Evolutionary conservation across 345 rosid genomes (phyloP).

Genomic region (Dipteronia dyeriana): DNA sequence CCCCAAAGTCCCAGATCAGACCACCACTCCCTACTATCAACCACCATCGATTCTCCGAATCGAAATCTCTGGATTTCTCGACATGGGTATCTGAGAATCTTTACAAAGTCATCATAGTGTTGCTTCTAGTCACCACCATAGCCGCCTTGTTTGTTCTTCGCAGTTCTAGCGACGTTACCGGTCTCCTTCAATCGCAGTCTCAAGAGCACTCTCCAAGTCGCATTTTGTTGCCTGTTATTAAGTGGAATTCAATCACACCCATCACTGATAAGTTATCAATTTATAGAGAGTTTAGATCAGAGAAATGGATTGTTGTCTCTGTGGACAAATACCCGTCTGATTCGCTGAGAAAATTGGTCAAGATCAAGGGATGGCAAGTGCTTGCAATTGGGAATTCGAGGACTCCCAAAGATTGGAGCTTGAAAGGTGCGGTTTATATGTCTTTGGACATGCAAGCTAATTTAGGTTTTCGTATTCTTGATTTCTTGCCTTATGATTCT

Average conservation of each 20-base stretch:
- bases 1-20: conserved; percentile 63
- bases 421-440: conserved; percentile 82
- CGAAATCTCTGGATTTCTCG: conserved; percentile 81
- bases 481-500: conserved; percentile 89
- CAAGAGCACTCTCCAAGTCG: conserved; percentile 50
- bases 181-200: conserved; percentile 66
- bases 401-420: conserved; percentile 84
- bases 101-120: conserved; percentile 44
- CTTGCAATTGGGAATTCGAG: conserved; percentile 82
- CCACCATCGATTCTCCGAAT: conserved; percentile 53
- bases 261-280: conserved; percentile 63
- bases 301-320: conserved; percentile 86
- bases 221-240: conserved; percentile 58
- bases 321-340: conserved; percentile 78
- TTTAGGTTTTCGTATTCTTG: conserved; percentile 70
- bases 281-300: conserved; percentile 67
- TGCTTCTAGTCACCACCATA: conserved; percentile 54
- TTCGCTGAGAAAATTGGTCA: conserved; percentile 57
- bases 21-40: conserved; percentile 40
- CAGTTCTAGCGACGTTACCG: conserved; percentile 63
- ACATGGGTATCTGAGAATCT: conserved; percentile 73
- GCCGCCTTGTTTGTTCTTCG: conserved; percentile 71
- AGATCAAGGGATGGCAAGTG: conserved; percentile 92
- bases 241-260: conserved; percentile 66
- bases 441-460: conserved; percentile 87